These are phyloP conservation scores for Solanum aculeatissimum DNA, from an alignment of 305 asterid species.

Conservation along the genomic window DNA sequence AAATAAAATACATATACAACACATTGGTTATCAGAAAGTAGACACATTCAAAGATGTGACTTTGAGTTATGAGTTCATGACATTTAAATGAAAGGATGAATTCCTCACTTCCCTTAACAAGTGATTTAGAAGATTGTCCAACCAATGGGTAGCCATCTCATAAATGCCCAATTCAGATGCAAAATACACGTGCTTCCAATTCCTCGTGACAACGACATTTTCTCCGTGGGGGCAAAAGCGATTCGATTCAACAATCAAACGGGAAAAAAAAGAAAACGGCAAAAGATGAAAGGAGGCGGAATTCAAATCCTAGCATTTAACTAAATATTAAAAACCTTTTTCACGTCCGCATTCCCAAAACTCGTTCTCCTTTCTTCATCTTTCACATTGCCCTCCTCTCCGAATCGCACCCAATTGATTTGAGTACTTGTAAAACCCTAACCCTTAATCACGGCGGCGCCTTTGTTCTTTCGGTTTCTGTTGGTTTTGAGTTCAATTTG, in stretches of 20 bases:
- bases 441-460: not conserved
- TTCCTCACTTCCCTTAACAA: not conserved
- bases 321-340: conserved; percentile 3
- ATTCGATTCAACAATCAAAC: not conserved
- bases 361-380: not conserved
- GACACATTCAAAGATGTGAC: too few relatives aligned
- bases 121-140: not conserved
- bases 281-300: conserved; percentile 18
- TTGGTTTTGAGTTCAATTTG: not conserved
- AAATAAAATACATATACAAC: too few relatives aligned
- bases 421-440: conserved; percentile 6
- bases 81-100: not conserved
- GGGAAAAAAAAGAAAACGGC: not conserved
- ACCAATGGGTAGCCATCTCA: not conserved
- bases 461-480: not conserved
- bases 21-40: too few relatives aligned
- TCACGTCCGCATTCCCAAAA: conserved; percentile 38
- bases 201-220: not conserved
- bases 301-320: conserved; percentile 17
- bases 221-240: not conserved
- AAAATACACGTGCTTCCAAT: not conserved
- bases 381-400: not conserved
- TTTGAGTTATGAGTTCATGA: not conserved
- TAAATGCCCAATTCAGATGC: not conserved
- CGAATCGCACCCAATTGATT: conserved; percentile 16